phyloP scores from a whole-genome alignment of 305 asterid genomes.

The Ilex paraguariensis region DNA sequence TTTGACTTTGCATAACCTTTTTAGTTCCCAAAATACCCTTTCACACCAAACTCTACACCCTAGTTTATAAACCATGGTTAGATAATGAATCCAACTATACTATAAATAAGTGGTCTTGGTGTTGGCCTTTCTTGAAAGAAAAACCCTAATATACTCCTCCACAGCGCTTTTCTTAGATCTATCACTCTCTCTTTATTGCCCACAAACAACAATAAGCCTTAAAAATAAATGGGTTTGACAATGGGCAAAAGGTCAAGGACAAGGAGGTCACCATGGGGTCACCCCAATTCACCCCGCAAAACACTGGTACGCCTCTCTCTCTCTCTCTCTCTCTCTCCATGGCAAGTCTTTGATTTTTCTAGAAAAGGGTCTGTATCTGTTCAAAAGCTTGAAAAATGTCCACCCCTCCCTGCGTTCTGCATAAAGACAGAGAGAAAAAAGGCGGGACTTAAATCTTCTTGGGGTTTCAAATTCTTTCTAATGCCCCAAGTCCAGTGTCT shows the following conservation, averaged over 20 bases:
- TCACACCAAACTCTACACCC: constrained; percentile 26
- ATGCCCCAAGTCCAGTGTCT: not conserved
- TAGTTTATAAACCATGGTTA: constrained; percentile 24
- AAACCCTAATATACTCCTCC: not conserved
- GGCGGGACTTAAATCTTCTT: too few species aligned
- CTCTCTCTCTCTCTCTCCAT: constrained; percentile 18
- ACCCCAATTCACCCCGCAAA: constrained; percentile 4
- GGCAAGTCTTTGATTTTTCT: constrained; percentile 10
- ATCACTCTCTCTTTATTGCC: too few species aligned
- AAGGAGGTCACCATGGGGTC: not conserved
- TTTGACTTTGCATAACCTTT: not conserved
- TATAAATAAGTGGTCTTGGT: constrained; percentile 19
- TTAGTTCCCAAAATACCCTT: constrained; percentile 15
- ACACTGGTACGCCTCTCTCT: constrained; percentile 38
- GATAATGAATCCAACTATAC: constrained; percentile 25
- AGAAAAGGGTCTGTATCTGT: constrained; percentile 25
- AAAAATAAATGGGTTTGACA: constrained; percentile 4
- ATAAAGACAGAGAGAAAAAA: too few species aligned
- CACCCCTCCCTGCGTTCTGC: not conserved
- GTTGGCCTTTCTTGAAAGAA: constrained; percentile 14
- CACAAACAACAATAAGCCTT: not conserved
- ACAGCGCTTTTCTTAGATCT: not conserved
- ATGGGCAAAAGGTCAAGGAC: constrained; percentile 7
- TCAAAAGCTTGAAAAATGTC: constrained; percentile 30
- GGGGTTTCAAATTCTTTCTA: too few species aligned